Evolutionary conservation across 2,329 filamentous ascomycete genomes (phyloP).

Genomic region (Trichoderma koningii): DNA sequence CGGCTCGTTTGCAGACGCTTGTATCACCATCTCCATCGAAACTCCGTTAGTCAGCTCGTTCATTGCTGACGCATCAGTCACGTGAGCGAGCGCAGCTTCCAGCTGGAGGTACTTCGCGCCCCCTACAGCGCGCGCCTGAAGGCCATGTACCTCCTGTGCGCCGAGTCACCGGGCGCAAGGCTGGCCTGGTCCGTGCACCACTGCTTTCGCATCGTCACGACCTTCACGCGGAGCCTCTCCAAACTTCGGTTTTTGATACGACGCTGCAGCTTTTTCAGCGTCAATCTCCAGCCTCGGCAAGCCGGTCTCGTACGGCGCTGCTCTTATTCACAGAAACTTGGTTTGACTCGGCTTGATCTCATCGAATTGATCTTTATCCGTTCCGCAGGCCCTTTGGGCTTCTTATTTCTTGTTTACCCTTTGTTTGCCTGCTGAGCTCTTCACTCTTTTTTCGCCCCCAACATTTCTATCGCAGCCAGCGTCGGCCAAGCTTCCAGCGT

Average conservation of each 20-base stretch:
- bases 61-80: not conserved
- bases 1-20: conserved; percentile 2
- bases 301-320: conserved; percentile 1
- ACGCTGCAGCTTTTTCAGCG: conserved; percentile 15
- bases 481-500: not conserved
- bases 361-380: not conserved
- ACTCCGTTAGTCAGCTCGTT: not conserved
- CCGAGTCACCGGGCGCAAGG: conserved; percentile 8
- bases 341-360: not conserved
- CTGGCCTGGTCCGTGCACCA: conserved; percentile 27
- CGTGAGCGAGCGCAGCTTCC: conserved; percentile 1
- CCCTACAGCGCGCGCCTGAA: not conserved
- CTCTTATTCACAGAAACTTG: not conserved
- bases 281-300: not conserved
- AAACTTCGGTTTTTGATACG: conserved; percentile 13
- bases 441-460: conserved; percentile 19
- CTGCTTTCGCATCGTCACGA: conserved; percentile 26
- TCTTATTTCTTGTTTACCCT: conserved; percentile 14
- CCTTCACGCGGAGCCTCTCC: conserved; percentile 24
- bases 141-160: not conserved
- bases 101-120: not conserved
- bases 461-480: conserved; percentile 5
- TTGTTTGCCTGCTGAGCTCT: conserved; percentile 12
- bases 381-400: not conserved
- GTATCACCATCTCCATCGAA: not conserved